Base-by-base conservation (phyloP, 1,284 basidiomycete species). In the Naganishia sp. region DNA sequence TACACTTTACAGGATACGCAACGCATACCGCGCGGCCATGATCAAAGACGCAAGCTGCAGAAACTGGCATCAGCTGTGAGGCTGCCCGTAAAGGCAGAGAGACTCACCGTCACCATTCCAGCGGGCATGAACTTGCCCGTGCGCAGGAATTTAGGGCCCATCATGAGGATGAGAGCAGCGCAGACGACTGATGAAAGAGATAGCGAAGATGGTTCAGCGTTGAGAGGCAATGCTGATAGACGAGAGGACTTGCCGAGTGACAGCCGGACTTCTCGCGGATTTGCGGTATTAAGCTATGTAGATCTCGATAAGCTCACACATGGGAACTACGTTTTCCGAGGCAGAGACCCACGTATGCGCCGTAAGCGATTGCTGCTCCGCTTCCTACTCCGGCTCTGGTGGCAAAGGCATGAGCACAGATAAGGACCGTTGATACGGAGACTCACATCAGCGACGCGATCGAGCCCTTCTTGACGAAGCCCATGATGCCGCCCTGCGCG, bases 111-210 rank as follows among this genome's bases (percentile, higher is more conserved):
- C 16, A 61, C 59, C 63, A 78, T 60, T 49, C 77, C 77, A 10
- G 77, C 75, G 13, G 77, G 77, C 75, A 77, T 77, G 61, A 78
- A 76, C 70, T 78, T 78, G 50, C 72, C 64, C 44, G 72, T 71
- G 61, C 70, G 69, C 16, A 69, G 49, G 66, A 75, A 74, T 21
- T 74, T 67, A 46, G 65, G 69, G 25, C 72, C 70, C 75, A 78
- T 77, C 44, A 75, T 31, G 10, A 71, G 31, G 28, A 69, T 68
- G 13, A 76, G 66, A 25, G 69, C 21, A 1, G 65, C 55, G 15
- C 74, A 67, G 36, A 72, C 71, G 36, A 49, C 75, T 76, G 61
- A 9, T 0, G 16, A 4, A 49, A 36, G 16, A 42, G 16, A 11
- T 18, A 10, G 36, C 25, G 15, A 18, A 39, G 1, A n/a, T 18